Conservation (phyloP, 1,284 basidiomycete species). For the Marasmius sp. region DNA sequence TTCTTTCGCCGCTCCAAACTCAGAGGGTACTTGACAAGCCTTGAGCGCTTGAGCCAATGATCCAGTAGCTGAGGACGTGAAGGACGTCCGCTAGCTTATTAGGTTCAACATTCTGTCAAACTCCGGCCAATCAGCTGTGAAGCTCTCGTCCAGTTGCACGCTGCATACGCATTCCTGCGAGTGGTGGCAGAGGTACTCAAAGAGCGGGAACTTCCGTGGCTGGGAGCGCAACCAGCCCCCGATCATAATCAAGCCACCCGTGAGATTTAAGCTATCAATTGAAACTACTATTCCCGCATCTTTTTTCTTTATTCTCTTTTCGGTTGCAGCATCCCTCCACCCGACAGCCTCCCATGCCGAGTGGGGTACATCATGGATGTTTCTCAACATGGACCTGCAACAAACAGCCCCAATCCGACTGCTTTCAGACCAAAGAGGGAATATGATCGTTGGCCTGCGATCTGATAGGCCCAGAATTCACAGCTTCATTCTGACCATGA, state of each 20-base stretch:
- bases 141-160: not conserved
- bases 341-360: not conserved
- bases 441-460: not conserved
- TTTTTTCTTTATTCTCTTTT: not conserved
- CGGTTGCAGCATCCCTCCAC: conserved; percentile 11
- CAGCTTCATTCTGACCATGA: not conserved
- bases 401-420: not conserved
- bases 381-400: not conserved
- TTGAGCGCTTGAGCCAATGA: not conserved
- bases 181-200: not conserved
- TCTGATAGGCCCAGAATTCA: not conserved
- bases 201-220: not conserved
- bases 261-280: conserved; percentile 1
- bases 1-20: conserved; percentile 12
- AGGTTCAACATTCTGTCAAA: not conserved
- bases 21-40: not conserved
- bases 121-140: not conserved
- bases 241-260: conserved; percentile 17
- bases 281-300: not conserved
- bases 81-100: conserved; percentile 7
- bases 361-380: not conserved
- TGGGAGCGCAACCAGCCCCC: conserved; percentile 11
- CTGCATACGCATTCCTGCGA: not conserved
- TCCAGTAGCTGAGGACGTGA: not conserved
- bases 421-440: not conserved